Evolutionary conservation across 331 rosid species (phyloP).

Genomic region (Malus hybrid): DNA sequence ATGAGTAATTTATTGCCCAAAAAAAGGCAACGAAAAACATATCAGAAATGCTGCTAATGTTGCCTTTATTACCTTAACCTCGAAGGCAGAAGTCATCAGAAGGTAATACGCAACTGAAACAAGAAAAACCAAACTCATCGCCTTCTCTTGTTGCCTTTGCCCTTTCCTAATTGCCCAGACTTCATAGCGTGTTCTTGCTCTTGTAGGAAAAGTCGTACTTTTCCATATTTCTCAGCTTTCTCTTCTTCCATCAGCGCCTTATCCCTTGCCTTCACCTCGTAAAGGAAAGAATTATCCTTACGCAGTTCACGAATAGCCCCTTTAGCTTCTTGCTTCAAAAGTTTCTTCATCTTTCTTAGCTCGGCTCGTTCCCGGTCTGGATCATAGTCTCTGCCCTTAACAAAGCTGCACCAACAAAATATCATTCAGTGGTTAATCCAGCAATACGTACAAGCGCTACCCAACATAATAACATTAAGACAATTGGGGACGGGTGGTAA

Average conservation of each 20-base stretch:
- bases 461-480: not conserved
- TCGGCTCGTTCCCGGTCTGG: constrained; percentile 73
- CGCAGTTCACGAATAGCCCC: constrained; percentile 86
- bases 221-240: constrained; percentile 59
- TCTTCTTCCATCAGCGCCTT: constrained; percentile 49
- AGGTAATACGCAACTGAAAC: not conserved
- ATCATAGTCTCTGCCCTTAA: constrained; percentile 86
- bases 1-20: not conserved
- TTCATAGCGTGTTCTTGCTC: constrained; percentile 82
- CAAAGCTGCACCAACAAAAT: constrained; percentile 56
- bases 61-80: not conserved
- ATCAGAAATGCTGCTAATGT: not conserved
- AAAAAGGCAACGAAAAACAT: not conserved
- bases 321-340: constrained; percentile 58
- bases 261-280: constrained; percentile 57
- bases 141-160: constrained; percentile 81
- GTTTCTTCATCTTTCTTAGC: constrained; percentile 57
- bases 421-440: constrained; percentile 10
- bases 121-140: constrained; percentile 23
- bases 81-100: not conserved
- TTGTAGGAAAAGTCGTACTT: constrained; percentile 71
- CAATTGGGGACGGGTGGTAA: not conserved
- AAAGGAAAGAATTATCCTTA: constrained; percentile 70
- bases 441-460: not conserved
- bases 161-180: constrained; percentile 89